Base-by-base conservation (phyloP, 768 basidiomycete genomes). In the Kwoniella dendrophila region DNA sequence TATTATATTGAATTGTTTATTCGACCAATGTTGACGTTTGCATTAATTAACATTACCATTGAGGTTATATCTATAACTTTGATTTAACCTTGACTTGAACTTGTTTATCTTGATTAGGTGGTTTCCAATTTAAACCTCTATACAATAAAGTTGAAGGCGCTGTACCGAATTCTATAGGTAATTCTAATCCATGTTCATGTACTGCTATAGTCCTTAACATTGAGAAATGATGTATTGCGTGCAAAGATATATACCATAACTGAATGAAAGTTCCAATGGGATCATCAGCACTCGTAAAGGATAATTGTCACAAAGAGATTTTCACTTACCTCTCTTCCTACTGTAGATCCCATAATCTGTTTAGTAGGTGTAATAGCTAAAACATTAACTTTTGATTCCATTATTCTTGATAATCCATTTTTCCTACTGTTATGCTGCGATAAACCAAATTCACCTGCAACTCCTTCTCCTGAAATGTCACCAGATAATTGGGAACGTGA, bases 201-300 rank as follows among this genome's bases (percentile, higher is more conserved):
- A 75, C 74, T 12, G 74, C 74, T 48, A 75, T 73, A 8, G 71
- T 75, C 24, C 74, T 41, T 20, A 75, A 49, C 74, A 75, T 75
- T n/a, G 71, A 71, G 56, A 73, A 75, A 45, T 75, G 74, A 44
- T 75, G 74, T 8, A 75, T 75, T 6, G 74, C 74, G 48, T 75
- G 74, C 12, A 73, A 41, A n/a, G 71, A 65, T 55, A 66, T 67
- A 56, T 73, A 75, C 74, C 74, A 75, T 10, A 75, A 63, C 73
- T 75, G 32, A 36, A 49, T 3, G n/a, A n/a, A n/a, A n/a, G n/a
- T n/a, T n/a, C n/a, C n/a, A n/a, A n/a, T n/a, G n/a, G n/a, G n/a
- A n/a, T n/a, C n/a, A n/a, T n/a, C n/a, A n/a, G 20, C 7, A 20
- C 41, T 14, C 6, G 20, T 43, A 43, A 10, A 43, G 41, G 7